Evolutionary conservation across 352 stramenopile genomes (phyloP).

Genomic region (Globisporangium mamillatum): DNA sequence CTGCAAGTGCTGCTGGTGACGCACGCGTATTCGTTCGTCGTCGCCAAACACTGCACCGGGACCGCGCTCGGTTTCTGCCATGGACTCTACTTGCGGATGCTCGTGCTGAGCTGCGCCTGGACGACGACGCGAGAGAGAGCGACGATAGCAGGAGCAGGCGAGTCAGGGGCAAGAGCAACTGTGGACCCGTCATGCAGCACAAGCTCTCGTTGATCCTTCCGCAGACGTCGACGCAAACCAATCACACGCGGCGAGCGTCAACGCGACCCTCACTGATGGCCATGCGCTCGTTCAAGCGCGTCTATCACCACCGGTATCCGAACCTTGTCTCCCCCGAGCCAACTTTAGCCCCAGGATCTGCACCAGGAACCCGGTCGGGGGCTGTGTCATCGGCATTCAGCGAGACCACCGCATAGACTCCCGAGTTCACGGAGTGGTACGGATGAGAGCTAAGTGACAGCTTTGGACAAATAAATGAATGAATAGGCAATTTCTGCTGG

Average conservation of each 20-base stretch:
- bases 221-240: not conserved
- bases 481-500: too few relatives aligned
- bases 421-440: too few relatives aligned
- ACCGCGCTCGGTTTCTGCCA: conserved; percentile 8
- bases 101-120: conserved; percentile 22
- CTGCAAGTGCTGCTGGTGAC: conserved; percentile 18
- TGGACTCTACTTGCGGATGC: conserved; percentile 19
- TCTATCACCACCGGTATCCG: not conserved
- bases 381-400: not conserved
- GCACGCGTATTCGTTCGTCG: conserved; percentile 31
- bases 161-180: not conserved
- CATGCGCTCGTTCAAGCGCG: conserved; percentile 7
- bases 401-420: too few relatives aligned
- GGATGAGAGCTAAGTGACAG: too few relatives aligned
- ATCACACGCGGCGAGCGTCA: not conserved
- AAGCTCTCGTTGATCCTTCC: not conserved
- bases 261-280: not conserved
- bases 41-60: not conserved
- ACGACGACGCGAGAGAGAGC: conserved; percentile 20
- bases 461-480: too few relatives aligned
- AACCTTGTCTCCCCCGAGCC: not conserved
- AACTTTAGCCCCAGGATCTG: too few relatives aligned
- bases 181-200: not conserved
- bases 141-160: not conserved
- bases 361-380: not conserved